Conservation (phyloP, 169 alveolate genomes). For the Besnoitia besnoiti region DNA sequence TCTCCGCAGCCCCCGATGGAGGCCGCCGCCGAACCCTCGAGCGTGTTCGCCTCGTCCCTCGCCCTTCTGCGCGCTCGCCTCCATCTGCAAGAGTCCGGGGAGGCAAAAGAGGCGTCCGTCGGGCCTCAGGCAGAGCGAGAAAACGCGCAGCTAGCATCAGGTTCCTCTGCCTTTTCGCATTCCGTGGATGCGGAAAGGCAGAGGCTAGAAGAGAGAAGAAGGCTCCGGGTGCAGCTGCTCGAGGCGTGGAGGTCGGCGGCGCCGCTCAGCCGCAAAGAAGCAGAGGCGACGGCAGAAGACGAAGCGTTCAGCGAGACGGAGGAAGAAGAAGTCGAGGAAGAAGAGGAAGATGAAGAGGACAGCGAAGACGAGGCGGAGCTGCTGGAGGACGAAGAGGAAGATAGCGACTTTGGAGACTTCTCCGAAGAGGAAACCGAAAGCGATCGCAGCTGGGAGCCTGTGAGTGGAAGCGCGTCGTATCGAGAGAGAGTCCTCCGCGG, state of each 20-base stretch:
- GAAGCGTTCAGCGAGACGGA: neutral
- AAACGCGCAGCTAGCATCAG: neutral
- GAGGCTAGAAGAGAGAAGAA: neutral
- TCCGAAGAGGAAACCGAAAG: neutral
- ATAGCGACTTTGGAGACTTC: neutral
- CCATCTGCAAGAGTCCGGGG: neutral
- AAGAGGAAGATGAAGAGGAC: neutral
- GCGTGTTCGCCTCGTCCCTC: neutral
- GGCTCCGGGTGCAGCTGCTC: conserved; percentile 8
- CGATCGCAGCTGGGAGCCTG: conserved; percentile 7
- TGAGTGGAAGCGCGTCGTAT: too few relatives aligned
- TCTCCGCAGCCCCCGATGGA: neutral
- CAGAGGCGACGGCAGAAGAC: neutral
- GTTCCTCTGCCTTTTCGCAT: neutral
- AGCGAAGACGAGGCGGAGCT: neutral
- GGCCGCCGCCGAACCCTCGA: neutral
- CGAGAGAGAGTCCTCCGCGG: too few relatives aligned
- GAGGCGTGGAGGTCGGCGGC: neutral
- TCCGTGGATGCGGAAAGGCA: neutral
- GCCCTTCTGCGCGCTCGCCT: neutral
- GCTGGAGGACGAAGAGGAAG: conserved; percentile 6
- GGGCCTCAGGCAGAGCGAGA: neutral
- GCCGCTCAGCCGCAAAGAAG: neutral
- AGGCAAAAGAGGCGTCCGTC: neutral
- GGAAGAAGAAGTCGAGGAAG: conserved; percentile 2